These are phyloP conservation scores for Vitis hybrid DNA, from an alignment of 177 flowering plant species.

Conservation along the genomic window DNA sequence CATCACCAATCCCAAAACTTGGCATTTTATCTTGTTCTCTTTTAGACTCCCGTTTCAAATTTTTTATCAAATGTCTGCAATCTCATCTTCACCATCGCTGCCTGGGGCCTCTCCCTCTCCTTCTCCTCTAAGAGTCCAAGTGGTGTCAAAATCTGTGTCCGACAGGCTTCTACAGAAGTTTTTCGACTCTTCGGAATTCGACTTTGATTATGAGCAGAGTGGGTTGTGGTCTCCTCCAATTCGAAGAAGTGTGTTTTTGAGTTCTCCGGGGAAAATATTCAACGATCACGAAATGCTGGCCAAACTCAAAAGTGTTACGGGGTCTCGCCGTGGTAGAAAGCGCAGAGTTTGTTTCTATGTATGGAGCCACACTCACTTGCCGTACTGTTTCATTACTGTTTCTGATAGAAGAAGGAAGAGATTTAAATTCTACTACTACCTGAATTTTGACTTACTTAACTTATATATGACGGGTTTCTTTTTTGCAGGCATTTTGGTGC, in stretches of 20 bases:
- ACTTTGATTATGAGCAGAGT: constrained; percentile 44
- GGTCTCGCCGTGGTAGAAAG: constrained; percentile 1
- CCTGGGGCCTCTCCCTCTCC: background rate
- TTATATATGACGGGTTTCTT: too few species aligned
- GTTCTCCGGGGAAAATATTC: constrained; percentile 29
- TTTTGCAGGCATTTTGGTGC: too few species aligned
- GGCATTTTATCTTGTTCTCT: background rate
- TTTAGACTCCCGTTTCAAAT: background rate
- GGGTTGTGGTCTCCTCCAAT: constrained; percentile 57
- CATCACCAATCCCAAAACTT: too few species aligned
- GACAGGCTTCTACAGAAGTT: constrained; percentile 40
- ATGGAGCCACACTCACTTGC: background rate
- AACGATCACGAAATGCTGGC: constrained; percentile 23
- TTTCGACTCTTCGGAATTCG: constrained; percentile 38
- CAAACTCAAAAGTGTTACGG: constrained; percentile 12
- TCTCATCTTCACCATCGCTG: background rate
- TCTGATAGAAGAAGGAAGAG: background rate
- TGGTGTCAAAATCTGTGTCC: constrained; percentile 38
- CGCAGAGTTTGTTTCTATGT: constrained; percentile 18
- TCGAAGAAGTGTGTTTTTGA: constrained; percentile 32
- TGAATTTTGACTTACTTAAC: too few species aligned
- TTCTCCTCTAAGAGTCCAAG: constrained; percentile 23
- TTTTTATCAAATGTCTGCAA: background rate
- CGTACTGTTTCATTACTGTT: background rate
- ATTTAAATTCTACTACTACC: too few species aligned